Conservation (phyloP, 179 eudicot species). For the Drosera spatulata region DNA sequence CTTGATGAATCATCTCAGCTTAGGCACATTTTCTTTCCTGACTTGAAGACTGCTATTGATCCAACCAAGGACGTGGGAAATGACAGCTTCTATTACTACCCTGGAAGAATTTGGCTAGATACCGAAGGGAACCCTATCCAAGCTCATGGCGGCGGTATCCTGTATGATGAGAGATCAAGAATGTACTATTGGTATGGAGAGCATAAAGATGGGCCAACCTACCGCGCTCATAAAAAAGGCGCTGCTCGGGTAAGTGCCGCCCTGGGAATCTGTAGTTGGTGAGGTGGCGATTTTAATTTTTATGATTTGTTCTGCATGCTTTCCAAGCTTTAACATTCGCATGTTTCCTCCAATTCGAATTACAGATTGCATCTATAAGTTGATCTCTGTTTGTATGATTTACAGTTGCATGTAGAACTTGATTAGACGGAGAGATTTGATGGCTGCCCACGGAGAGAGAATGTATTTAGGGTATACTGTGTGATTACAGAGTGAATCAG, state of each 20-base stretch:
- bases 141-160: conserved; percentile 97
- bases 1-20: conserved; percentile 83
- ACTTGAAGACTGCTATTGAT: conserved; percentile 51
- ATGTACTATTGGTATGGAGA: conserved; percentile 97
- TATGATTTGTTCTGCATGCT: background rate
- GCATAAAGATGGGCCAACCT: conserved; percentile 94
- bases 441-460: background rate
- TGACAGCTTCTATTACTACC: conserved; percentile 58
- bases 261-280: background rate
- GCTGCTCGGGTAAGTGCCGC: conserved; percentile 72
- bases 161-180: conserved; percentile 49
- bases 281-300: background rate
- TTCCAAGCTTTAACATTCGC: background rate
- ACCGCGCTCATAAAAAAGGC: conserved; percentile 68
- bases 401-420: background rate
- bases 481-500: background rate
- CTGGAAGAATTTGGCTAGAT: conserved; percentile 94
- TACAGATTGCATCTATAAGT: background rate
- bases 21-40: conserved; percentile 77
- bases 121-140: conserved; percentile 95
- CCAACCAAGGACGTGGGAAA: conserved; percentile 45
- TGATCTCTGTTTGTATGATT: too few species aligned
- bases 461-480: background rate
- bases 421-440: background rate
- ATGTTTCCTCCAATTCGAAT: background rate